A percentile compares a stretch with the other conserved stretches of the same genome.
phyloP scores from a whole-genome alignment of 768 basidiomycete species.

The Leucosporidium scottii region DNA sequence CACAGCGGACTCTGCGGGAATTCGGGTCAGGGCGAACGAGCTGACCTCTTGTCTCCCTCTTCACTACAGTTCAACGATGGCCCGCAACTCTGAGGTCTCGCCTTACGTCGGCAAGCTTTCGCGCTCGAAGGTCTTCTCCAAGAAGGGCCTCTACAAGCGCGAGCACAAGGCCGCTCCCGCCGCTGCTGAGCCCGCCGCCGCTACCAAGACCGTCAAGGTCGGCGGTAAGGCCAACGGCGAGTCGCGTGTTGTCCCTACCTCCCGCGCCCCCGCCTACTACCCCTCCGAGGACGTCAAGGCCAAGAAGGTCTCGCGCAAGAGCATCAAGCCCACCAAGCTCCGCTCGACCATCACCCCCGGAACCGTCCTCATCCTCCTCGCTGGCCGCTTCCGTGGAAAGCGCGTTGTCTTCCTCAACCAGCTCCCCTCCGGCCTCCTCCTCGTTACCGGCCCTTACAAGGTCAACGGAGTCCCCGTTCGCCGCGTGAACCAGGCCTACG shows the following conservation, averaged over 20 bases:
- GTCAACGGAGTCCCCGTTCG: constrained; percentile 96
- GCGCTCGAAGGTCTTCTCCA: constrained; percentile 69
- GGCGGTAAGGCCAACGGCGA: constrained; percentile 86
- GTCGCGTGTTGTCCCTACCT: constrained; percentile 75
- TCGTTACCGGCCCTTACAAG: constrained; percentile 97
- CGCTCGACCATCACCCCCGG: constrained; percentile 87
- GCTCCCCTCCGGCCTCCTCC: constrained; percentile 71
- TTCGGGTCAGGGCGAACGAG: not conserved
- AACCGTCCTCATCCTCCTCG: constrained; percentile 89
- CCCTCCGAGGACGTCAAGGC: constrained; percentile 86
- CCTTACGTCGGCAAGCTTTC: constrained; percentile 75
- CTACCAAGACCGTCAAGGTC: constrained; percentile 66
- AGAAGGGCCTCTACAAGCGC: constrained; percentile 79
- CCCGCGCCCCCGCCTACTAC: constrained; percentile 84
- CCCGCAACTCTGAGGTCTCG: constrained; percentile 62
- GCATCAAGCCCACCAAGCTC: constrained; percentile 62
- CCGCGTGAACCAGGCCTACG: constrained; percentile 97
- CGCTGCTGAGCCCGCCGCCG: constrained; percentile 54
- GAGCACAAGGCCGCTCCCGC: constrained; percentile 55
- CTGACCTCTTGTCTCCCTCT: not conserved
- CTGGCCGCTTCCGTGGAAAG: constrained; percentile 96
- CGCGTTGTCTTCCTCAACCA: constrained; percentile 98
- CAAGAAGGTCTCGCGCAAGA: constrained; percentile 88
- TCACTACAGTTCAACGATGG: constrained; percentile 15
- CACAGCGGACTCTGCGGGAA: not conserved